These are phyloP conservation scores for Guyanaporus albipodus DNA, from an alignment of 768 basidiomycete species.

Conservation along the genomic window DNA sequence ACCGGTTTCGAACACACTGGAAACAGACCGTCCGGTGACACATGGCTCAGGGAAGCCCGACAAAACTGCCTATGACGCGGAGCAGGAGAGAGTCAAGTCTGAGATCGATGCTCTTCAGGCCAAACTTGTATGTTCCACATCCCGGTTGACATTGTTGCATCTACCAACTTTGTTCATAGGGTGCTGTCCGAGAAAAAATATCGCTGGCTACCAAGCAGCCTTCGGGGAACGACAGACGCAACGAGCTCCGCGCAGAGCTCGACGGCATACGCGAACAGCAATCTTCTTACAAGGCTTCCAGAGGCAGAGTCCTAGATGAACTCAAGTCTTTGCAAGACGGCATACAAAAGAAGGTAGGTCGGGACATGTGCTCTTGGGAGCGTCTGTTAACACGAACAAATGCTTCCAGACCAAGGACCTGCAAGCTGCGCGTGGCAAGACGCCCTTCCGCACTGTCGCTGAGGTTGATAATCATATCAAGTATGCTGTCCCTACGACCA, in stretches of 20 bases:
- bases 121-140: slow-evolving; percentile 67
- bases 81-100: slow-evolving; percentile 76
- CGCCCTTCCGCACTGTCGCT: slow-evolving; percentile 70
- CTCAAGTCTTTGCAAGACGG: slow-evolving; percentile 74
- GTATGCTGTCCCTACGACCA: slow-evolving; percentile 42
- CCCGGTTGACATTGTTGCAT: background rate
- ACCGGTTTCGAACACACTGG: slow-evolving; percentile 20
- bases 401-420: slow-evolving; percentile 75
- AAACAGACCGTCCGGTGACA: slow-evolving; percentile 15
- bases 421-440: slow-evolving; percentile 74
- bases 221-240: slow-evolving; percentile 66
- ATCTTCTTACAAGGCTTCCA: slow-evolving; percentile 65
- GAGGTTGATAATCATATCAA: slow-evolving; percentile 87
- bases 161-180: slow-evolving; percentile 38
- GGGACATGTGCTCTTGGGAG: background rate
- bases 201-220: slow-evolving; percentile 54
- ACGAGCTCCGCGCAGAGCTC: slow-evolving; percentile 72
- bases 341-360: slow-evolving; percentile 73
- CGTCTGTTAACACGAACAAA: slow-evolving; percentile 1
- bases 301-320: slow-evolving; percentile 72
- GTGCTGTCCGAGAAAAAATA: slow-evolving; percentile 73
- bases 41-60: slow-evolving; percentile 65
- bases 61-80: slow-evolving; percentile 77
- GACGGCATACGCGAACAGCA: slow-evolving; percentile 77
- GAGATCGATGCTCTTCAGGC: slow-evolving; percentile 82